These are phyloP conservation scores for Exophiala calicioides DNA, from an alignment of 2,329 filamentous ascomycete species.

Conservation along the genomic window DNA sequence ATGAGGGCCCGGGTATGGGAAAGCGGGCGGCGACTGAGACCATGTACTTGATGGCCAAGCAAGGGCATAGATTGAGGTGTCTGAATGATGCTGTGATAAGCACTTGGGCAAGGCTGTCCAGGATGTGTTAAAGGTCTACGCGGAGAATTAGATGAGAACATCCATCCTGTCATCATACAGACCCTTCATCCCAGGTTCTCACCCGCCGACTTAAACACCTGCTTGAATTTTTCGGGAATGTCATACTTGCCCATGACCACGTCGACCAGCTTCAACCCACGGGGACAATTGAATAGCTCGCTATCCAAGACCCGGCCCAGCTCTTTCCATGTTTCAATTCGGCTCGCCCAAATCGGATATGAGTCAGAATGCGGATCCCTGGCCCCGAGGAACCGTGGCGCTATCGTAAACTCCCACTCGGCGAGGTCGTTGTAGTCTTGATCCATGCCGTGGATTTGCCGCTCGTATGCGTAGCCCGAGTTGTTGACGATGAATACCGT, in stretches of 20 bases:
- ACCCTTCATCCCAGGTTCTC: constrained; percentile 21
- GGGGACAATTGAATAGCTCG: constrained; percentile 60
- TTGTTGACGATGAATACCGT: constrained; percentile 89
- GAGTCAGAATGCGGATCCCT: constrained; percentile 37
- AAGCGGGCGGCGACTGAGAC: no score
- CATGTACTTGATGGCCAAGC: no score
- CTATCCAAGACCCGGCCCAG: constrained; percentile 66
- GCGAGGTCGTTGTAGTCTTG: constrained; percentile 79
- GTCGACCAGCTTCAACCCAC: constrained; percentile 69
- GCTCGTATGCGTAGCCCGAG: constrained; percentile 85
- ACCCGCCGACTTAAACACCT: constrained; percentile 20
- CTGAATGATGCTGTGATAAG: no score
- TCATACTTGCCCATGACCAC: constrained; percentile 78
- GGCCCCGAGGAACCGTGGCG: constrained; percentile 69
- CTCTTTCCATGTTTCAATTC: constrained; percentile 68
- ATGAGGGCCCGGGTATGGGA: no score
- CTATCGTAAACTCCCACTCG: constrained; percentile 70
- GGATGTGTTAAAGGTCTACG: no score
- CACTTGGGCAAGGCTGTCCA: no score
- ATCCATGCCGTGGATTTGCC: constrained; percentile 81
- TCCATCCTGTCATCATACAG: no score
- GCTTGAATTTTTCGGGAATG: constrained; percentile 55
- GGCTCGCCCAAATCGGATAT: constrained; percentile 44
- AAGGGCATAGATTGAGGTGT: no score
- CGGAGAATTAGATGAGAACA: no score